Percentiles rank a stretch among this genome's conserved stretches.
phyloP scores from a whole-genome alignment of 2,329 filamentous ascomycete genomes.

The Cercospora berteroae region DNA sequence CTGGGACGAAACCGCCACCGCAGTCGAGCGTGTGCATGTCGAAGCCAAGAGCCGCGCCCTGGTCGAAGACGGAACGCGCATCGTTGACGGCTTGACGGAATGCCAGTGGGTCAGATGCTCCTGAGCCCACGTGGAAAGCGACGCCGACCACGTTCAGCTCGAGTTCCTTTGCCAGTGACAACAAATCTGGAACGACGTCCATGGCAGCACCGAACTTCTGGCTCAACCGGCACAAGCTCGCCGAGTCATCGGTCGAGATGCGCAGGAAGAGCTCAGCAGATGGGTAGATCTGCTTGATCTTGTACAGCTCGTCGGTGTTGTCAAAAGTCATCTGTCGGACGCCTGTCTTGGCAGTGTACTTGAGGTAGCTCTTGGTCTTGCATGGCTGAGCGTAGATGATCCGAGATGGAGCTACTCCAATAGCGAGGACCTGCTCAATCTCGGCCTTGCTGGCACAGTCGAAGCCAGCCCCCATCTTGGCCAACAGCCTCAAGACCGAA shows the following conservation, averaged over 20 bases:
- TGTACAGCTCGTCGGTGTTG: slow-evolving; percentile 96
- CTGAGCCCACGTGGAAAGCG: slow-evolving; percentile 96
- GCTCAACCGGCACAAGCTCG: slow-evolving; percentile 89
- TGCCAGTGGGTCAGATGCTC: slow-evolving; percentile 86
- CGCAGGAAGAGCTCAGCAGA: slow-evolving; percentile 88
- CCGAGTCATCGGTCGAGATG: slow-evolving; percentile 94
- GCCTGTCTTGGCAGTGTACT: slow-evolving; percentile 77
- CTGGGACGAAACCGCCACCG: slow-evolving; percentile 86
- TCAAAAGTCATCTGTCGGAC: slow-evolving; percentile 99
- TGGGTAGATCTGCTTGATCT: slow-evolving; percentile 90
- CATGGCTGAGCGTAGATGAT: slow-evolving; percentile 99
- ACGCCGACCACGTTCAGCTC: slow-evolving; percentile 90
- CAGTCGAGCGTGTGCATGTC: slow-evolving; percentile 86
- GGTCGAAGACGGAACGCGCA: slow-evolving; percentile 83
- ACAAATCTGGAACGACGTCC: slow-evolving; percentile 73
- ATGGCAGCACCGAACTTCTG: slow-evolving; percentile 95
- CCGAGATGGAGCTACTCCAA: slow-evolving; percentile 80
- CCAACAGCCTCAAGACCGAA: slow-evolving; percentile 81
- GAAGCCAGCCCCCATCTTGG: slow-evolving; percentile 87
- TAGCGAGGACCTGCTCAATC: slow-evolving; percentile 83
- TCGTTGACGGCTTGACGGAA: slow-evolving; percentile 90
- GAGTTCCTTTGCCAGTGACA: slow-evolving; percentile 75
- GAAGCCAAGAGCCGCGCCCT: slow-evolving; percentile 73
- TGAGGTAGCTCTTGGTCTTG: slow-evolving; percentile 98
- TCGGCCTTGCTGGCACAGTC: slow-evolving; percentile 98